phyloP scores from a whole-genome alignment of 148 eudicot genomes.

The Tetragonia tetragonoides region DNA sequence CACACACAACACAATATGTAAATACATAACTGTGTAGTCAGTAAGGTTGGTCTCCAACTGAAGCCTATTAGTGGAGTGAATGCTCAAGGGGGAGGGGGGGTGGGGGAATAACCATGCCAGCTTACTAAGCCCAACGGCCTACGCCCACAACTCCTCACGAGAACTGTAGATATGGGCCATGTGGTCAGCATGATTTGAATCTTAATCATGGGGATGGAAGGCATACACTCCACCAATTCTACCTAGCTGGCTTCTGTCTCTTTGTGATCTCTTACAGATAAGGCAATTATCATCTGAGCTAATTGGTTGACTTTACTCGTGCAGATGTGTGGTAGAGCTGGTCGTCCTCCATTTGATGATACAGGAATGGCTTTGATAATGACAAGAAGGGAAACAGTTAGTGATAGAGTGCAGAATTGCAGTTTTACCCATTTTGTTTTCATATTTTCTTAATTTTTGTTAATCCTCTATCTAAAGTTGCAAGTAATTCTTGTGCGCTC shows the following conservation, averaged over 20 bases:
- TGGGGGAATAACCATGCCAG: no score
- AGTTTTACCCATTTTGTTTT: background rate
- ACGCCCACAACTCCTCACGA: no score
- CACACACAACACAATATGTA: no score
- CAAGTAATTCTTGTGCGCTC: constrained; percentile 6
- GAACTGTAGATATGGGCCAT: no score
- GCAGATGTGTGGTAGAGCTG: constrained; percentile 99
- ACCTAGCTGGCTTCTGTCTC: background rate
- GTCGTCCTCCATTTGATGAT: constrained; percentile 99
- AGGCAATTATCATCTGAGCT: constrained; percentile 4
- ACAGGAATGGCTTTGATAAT: constrained; percentile 94
- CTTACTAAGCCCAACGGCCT: no score
- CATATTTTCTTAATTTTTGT: background rate
- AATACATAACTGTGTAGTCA: no score
- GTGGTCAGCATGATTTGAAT: no score
- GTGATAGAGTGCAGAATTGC: background rate
- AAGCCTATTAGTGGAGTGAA: no score
- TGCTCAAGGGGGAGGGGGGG: no score
- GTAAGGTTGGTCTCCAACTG: no score
- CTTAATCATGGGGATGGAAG: no score
- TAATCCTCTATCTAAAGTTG: constrained; percentile 11
- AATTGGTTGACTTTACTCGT: constrained; percentile 14
- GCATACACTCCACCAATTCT: no score
- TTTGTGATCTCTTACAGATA: background rate
- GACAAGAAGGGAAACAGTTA: constrained; percentile 96